Base-by-base conservation (phyloP, 108 stramenopile genomes). In the Nitzschia sp. region DNA sequence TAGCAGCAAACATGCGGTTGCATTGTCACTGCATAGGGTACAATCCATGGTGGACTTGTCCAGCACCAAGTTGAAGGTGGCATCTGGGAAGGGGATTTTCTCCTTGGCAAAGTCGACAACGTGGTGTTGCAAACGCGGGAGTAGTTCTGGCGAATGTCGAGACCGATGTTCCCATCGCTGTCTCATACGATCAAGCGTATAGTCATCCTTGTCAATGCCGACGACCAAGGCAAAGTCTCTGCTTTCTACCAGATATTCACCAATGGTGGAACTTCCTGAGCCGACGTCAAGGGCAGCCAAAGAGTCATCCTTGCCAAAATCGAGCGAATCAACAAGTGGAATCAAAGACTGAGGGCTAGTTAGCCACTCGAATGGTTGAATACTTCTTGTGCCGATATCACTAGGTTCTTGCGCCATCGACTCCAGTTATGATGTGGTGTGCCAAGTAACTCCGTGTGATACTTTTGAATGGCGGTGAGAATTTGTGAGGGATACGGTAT, bases 31-130 rank as follows among this genome's bases (percentile, higher is more conserved):
- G 65, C 92, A 93, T 6, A 93, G 46, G 15, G 85, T 79, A 69
- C 89, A 90, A 75, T 93, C 92, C 67, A 93, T 58, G 0, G 92
- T 93, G 12, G 83, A 82, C 70, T 93, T 93, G 80, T 93, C 92
- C 2, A 93, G 37, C 0, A 90, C 76, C 44, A 93, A 55, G 55
- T 88, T 83, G 69, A 90, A 86, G 6, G 56, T 76, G 43, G 70
- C 75, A 38, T 70, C 69, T 39, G 24, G 42, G 20, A 54, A 38
- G 39, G 57, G 43, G 9, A 62, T 62, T 46, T 51, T 24, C 42
- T 77, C 79, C 53, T 77, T 19, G 61, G 78, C 15, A 59, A 77
- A 74, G 56, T 76, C 69, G 26, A 61, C 26, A 37, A 48, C 39
- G 22, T 15, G 10, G n/a, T 69, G 60, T 43, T 63, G 24, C 43